phyloP scores from a whole-genome alignment of 1,284 basidiomycete species.

The Sporisorium exsertum region DNA sequence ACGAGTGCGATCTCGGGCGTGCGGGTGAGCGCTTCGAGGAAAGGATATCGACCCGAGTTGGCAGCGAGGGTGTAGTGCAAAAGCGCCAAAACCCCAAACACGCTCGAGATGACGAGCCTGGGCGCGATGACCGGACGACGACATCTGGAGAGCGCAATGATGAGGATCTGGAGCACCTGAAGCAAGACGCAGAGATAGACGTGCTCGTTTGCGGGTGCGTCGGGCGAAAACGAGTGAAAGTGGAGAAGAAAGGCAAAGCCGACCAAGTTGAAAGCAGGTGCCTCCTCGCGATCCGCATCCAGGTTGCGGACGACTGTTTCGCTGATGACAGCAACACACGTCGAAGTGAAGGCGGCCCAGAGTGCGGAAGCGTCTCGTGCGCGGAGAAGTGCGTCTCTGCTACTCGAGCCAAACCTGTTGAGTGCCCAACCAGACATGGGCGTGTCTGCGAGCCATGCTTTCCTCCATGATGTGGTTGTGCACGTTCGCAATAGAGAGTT shows the following conservation, averaged over 20 bases:
- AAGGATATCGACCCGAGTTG: constrained; percentile 49
- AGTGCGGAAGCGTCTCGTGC: constrained; percentile 46
- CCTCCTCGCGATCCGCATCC: constrained; percentile 54
- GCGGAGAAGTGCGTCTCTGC: constrained; percentile 34
- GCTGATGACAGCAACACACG: constrained; percentile 46
- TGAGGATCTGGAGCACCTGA: constrained; percentile 56
- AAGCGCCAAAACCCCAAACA: constrained; percentile 49
- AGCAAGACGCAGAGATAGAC: constrained; percentile 61
- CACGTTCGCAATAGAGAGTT: constrained; percentile 8
- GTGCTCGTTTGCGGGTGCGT: constrained; percentile 55
- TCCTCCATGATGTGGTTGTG: constrained; percentile 32
- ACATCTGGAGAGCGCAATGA: constrained; percentile 37
- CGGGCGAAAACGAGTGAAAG: constrained; percentile 53
- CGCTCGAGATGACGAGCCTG: constrained; percentile 51
- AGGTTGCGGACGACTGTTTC: constrained; percentile 50
- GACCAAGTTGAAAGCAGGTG: constrained; percentile 62
- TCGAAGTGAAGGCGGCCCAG: constrained; percentile 50
- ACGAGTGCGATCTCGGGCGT: constrained; percentile 54
- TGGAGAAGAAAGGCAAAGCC: constrained; percentile 63
- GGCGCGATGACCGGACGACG: constrained; percentile 38
- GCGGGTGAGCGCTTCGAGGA: constrained; percentile 57
- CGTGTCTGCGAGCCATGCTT: constrained; percentile 42
- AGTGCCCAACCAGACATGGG: constrained; percentile 38
- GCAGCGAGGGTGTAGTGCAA: constrained; percentile 54
- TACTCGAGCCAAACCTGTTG: constrained; percentile 35